Percentiles rank a stretch among this genome's conserved stretches.
These are phyloP conservation scores for Colletotrichum echinochloae DNA, from an alignment of 2,329 filamentous ascomycete species.

Conservation along the genomic window DNA sequence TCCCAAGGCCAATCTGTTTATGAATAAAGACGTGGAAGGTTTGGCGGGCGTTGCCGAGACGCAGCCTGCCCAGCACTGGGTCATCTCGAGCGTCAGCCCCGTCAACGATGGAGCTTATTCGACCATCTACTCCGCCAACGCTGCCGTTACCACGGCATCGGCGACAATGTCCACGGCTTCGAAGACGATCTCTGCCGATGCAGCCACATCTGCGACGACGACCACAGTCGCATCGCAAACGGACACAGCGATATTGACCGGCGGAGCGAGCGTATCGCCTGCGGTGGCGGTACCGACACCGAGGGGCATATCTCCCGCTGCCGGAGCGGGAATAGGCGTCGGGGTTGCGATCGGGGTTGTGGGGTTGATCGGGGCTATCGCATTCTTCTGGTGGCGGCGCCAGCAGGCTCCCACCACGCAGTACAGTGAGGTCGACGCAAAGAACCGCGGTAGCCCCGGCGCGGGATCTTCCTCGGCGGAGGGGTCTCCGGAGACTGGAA, in stretches of 20 bases:
- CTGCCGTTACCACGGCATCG: slow-evolving; percentile 15
- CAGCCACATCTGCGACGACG: not conserved
- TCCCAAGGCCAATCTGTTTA: slow-evolving; percentile 48
- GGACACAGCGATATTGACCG: slow-evolving; percentile 6
- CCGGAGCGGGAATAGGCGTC: slow-evolving; percentile 49
- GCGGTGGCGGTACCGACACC: slow-evolving; percentile 11
- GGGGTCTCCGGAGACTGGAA: slow-evolving; percentile 19
- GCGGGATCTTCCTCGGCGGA: slow-evolving; percentile 18
- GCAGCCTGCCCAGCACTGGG: slow-evolving; percentile 51
- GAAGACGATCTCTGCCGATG: slow-evolving; percentile 16
- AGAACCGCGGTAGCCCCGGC: slow-evolving; percentile 19
- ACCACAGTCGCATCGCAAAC: slow-evolving; percentile 9
- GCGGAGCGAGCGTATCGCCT: slow-evolving; percentile 9
- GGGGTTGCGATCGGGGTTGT: slow-evolving; percentile 47
- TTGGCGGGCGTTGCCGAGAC: slow-evolving; percentile 32
- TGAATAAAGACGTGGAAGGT: slow-evolving; percentile 43
- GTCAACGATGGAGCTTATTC: slow-evolving; percentile 51
- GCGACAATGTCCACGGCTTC: slow-evolving; percentile 15
- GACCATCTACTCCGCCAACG: slow-evolving; percentile 46
- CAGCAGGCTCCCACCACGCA: slow-evolving; percentile 24
- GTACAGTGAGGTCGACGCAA: slow-evolving; percentile 35
- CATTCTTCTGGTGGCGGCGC: slow-evolving; percentile 48
- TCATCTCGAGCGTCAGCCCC: slow-evolving; percentile 48
- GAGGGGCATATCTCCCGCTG: slow-evolving; percentile 46
- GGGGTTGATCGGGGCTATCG: slow-evolving; percentile 41